Conservation (phyloP, 768 basidiomycete species). For the Serpula lacrymans region DNA sequence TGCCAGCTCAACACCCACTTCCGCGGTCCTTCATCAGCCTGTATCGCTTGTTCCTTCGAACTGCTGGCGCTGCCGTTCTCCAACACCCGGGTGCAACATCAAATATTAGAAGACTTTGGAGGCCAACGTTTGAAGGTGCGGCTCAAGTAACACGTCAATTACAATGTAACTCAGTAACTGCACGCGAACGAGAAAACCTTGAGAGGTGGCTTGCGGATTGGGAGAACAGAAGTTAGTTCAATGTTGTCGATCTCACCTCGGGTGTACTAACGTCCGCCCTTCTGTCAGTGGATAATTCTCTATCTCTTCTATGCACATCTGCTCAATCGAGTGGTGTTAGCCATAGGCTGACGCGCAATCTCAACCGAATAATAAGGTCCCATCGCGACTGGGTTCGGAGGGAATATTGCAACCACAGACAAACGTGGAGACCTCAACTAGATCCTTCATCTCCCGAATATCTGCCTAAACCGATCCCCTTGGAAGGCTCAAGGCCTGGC, state of each 20-base stretch:
- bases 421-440: slow-evolving; percentile 40
- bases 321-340: slow-evolving; percentile 59
- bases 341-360: slow-evolving; percentile 56
- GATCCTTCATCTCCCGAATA: slow-evolving; percentile 16
- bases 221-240: slow-evolving; percentile 51
- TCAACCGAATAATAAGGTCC: slow-evolving; percentile 29
- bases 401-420: slow-evolving; percentile 17
- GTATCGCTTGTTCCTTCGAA: slow-evolving; percentile 58
- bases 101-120: slow-evolving; percentile 46
- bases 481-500: slow-evolving; percentile 11
- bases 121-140: slow-evolving; percentile 54
- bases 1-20: too few relatives aligned
- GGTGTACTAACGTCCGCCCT: background rate
- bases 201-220: slow-evolving; percentile 47
- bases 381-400: slow-evolving; percentile 22
- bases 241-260: slow-evolving; percentile 1
- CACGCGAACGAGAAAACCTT: slow-evolving; percentile 25
- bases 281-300: slow-evolving; percentile 61
- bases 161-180: slow-evolving; percentile 24
- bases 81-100: slow-evolving; percentile 43
- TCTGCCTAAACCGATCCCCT: slow-evolving; percentile 12
- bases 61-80: slow-evolving; percentile 55
- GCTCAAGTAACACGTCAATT: slow-evolving; percentile 41
- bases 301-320: slow-evolving; percentile 60
- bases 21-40: slow-evolving; percentile 47